These are phyloP conservation scores for Saksenaea oblongispora DNA, from an alignment of 371 early-diverging fungal species.

Conservation along the genomic window DNA sequence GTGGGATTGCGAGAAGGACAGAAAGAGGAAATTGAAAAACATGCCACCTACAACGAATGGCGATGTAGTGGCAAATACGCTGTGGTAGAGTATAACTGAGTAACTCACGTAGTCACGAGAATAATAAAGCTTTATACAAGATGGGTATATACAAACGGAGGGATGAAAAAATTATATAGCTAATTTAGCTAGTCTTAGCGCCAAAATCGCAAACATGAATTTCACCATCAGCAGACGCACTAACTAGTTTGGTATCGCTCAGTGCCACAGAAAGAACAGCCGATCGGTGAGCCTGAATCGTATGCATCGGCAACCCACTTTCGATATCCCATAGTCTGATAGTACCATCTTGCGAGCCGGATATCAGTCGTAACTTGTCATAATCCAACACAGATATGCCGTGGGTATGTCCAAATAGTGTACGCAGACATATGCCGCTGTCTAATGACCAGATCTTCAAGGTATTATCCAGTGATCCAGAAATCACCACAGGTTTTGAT, in stretches of 20 bases:
- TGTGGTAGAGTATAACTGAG: slow-evolving; percentile 54
- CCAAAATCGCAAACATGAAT: slow-evolving; percentile 43
- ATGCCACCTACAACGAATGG: slow-evolving; percentile 50
- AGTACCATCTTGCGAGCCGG: slow-evolving; percentile 70
- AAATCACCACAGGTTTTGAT: background rate
- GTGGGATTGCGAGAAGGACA: slow-evolving; percentile 75
- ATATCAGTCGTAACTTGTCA: slow-evolving; percentile 67
- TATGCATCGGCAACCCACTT: slow-evolving; percentile 73
- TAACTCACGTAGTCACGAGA: background rate
- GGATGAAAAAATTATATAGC: background rate
- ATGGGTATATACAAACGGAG: background rate
- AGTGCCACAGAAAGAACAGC: slow-evolving; percentile 73
- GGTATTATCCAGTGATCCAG: slow-evolving; percentile 82
- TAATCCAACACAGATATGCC: slow-evolving; percentile 81
- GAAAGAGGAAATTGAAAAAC: slow-evolving; percentile 55
- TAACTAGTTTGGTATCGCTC: slow-evolving; percentile 82
- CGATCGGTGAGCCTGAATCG: slow-evolving; percentile 57
- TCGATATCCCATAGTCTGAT: slow-evolving; percentile 61
- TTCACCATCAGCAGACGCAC: slow-evolving; percentile 80
- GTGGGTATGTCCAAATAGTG: slow-evolving; percentile 83
- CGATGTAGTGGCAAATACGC: slow-evolving; percentile 82
- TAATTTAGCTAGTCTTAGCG: background rate
- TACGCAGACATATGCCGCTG: slow-evolving; percentile 76
- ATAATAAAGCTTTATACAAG: background rate
- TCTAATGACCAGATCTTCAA: slow-evolving; percentile 83